phyloP scores from a whole-genome alignment of 2,329 filamentous ascomycete species.

The Scytalidium sp. region DNA sequence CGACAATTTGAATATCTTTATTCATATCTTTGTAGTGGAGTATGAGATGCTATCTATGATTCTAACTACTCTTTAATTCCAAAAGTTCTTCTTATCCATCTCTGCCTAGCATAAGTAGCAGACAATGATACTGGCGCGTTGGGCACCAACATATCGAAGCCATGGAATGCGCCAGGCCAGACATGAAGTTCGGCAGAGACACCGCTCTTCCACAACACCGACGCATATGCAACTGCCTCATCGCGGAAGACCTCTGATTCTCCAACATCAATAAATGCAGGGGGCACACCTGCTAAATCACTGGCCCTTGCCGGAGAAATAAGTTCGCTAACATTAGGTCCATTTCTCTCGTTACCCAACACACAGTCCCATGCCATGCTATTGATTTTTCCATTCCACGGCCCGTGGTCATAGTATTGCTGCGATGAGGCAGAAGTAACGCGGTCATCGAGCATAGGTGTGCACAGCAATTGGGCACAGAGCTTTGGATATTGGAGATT shows the following conservation, averaged over 20 bases:
- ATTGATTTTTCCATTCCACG: background rate
- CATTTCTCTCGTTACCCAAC: background rate
- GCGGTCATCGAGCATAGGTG: constrained; percentile 27
- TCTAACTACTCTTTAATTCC: background rate
- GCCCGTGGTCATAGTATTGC: background rate
- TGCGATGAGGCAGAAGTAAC: constrained; percentile 1
- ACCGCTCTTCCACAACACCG: constrained; percentile 3
- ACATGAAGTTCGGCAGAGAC: constrained; percentile 11
- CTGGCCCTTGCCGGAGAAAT: constrained; percentile 7
- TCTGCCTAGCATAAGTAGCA: background rate
- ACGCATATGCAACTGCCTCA: constrained; percentile 11
- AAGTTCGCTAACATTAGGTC: background rate
- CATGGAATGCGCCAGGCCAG: constrained; percentile 11
- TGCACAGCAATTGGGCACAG: constrained; percentile 22
- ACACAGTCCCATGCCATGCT: background rate
- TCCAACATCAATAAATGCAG: constrained; percentile 11
- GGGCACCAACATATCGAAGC: constrained; percentile 9
- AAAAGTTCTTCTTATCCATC: background rate
- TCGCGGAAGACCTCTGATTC: constrained; percentile 10
- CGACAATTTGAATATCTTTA: background rate
- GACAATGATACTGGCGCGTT: constrained; percentile 1
- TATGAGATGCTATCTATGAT: background rate
- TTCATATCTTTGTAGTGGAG: background rate
- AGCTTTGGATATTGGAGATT: constrained; percentile 17
- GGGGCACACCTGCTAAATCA: constrained; percentile 7